phyloP scores from a whole-genome alignment of 495 filamentous ascomycete genomes.

The Penicillium parvum region DNA sequence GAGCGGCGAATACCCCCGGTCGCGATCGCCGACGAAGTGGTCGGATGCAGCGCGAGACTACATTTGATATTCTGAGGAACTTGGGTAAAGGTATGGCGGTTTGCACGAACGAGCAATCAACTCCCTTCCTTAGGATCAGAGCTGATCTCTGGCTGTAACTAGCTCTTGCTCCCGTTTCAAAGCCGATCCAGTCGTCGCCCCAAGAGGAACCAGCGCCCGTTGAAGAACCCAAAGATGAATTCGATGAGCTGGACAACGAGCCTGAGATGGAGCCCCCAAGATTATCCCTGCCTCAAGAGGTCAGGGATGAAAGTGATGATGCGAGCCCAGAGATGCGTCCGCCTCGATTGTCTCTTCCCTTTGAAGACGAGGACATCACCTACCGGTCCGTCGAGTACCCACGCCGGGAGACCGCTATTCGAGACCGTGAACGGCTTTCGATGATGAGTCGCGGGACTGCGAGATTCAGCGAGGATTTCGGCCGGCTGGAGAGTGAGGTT shows the following conservation, averaged over 20 bases:
- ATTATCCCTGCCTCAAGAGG: constrained; percentile 67
- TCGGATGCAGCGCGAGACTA: constrained; percentile 68
- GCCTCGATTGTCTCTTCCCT: constrained; percentile 54
- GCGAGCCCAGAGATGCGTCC: constrained; percentile 49
- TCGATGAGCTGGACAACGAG: constrained; percentile 62
- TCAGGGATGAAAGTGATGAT: constrained; percentile 46
- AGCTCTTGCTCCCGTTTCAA: constrained; percentile 56
- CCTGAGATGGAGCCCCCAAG: constrained; percentile 59
- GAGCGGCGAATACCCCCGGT: constrained; percentile 71
- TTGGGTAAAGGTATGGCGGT: constrained; percentile 61
- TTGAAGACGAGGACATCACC: constrained; percentile 68
- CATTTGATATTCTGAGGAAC: constrained; percentile 63
- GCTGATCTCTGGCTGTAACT: not conserved
- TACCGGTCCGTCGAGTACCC: constrained; percentile 66
- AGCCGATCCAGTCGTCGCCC: constrained; percentile 58
- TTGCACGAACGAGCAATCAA: constrained; percentile 6
- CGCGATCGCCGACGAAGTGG: constrained; percentile 62
- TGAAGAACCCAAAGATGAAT: constrained; percentile 30
- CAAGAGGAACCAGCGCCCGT: constrained; percentile 26
- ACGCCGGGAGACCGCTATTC: constrained; percentile 55
- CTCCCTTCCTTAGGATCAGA: not conserved
- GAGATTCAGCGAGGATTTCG: constrained; percentile 62
- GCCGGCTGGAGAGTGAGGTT: constrained; percentile 46
- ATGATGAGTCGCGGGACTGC: constrained; percentile 53
- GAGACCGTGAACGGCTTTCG: constrained; percentile 40